Conservation (phyloP, 805 yeast genomes). For the Scheffersomyces lignosus region DNA sequence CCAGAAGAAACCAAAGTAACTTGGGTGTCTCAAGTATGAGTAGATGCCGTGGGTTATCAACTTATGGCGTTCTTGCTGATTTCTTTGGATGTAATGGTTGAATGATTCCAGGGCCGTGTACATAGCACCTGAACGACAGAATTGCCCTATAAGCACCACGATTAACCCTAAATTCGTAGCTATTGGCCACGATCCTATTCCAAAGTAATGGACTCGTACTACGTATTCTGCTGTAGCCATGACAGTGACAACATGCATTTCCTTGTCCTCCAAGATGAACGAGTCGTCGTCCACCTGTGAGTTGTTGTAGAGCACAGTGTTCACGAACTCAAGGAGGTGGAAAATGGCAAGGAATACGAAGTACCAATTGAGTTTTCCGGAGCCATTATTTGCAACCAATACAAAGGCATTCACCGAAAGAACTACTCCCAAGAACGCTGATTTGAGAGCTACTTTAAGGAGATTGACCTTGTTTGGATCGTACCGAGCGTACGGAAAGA, state of each 20-base stretch:
- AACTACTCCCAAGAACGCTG: conserved; percentile 31
- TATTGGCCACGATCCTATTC: neutral
- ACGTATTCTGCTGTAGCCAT: conserved; percentile 13
- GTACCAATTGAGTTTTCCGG: conserved; percentile 2
- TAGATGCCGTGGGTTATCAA: conserved; percentile 79
- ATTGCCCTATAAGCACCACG: conserved; percentile 61
- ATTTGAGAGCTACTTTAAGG: conserved; percentile 29
- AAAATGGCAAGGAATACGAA: conserved; percentile 42
- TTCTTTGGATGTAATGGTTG: conserved; percentile 70
- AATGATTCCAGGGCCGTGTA: conserved; percentile 82
- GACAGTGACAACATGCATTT: conserved; percentile 17
- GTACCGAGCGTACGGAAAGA: conserved; percentile 13
- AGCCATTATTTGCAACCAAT: neutral
- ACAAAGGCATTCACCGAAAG: conserved; percentile 14
- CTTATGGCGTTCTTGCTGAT: conserved; percentile 53
- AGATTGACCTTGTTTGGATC: conserved; percentile 29
- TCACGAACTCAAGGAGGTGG: conserved; percentile 79
- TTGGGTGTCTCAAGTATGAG: conserved; percentile 72
- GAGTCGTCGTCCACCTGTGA: conserved; percentile 64
- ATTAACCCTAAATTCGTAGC: conserved; percentile 46
- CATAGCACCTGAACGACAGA: conserved; percentile 76
- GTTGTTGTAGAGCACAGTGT: conserved; percentile 75
- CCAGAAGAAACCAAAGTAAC: conserved; percentile 87
- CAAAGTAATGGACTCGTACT: conserved; percentile 3
- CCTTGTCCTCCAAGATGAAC: conserved; percentile 22